Evolutionary conservation across 192 early-diverging fungal species (phyloP).

Genomic region (Glomus cerebriforme): DNA sequence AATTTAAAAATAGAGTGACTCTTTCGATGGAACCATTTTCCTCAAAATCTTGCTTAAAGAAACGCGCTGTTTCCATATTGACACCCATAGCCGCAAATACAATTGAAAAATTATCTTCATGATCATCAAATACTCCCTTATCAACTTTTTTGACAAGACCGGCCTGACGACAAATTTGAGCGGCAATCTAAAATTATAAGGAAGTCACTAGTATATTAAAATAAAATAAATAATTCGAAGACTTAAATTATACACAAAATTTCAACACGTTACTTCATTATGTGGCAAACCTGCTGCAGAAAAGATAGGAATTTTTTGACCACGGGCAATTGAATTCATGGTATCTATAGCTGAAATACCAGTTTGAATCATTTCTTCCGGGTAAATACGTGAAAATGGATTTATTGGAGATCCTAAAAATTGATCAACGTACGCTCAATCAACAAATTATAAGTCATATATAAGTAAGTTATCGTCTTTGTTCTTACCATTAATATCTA

Average conservation of each 20-base stretch:
- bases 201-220: neutral
- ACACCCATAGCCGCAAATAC: slow-evolving; percentile 99
- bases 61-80: slow-evolving; percentile 99
- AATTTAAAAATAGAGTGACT: slow-evolving; percentile 97
- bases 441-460: neutral
- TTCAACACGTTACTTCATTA: slow-evolving; percentile 74
- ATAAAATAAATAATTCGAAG: neutral
- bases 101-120: slow-evolving; percentile 99
- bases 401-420: slow-evolving; percentile 90
- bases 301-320: slow-evolving; percentile 99
- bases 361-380: slow-evolving; percentile 99
- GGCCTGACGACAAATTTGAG: slow-evolving; percentile 99
- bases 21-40: slow-evolving; percentile 99
- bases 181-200: slow-evolving; percentile 77
- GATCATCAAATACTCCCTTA: slow-evolving; percentile 93
- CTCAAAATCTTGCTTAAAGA: slow-evolving; percentile 99
- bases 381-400: slow-evolving; percentile 98
- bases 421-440: neutral
- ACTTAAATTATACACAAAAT: neutral
- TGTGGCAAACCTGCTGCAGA: slow-evolving; percentile 97
- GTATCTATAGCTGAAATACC: slow-evolving; percentile 99
- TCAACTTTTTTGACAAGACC: slow-evolving; percentile 89
- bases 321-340: slow-evolving; percentile 99
- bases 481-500: slow-evolving; percentile 85
- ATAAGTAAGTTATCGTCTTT: neutral